Percentiles rank a stretch among this genome's conserved stretches.
These are phyloP conservation scores for Ceratocystis alfenasii DNA, from an alignment of 2,329 filamentous ascomycete species.

Conservation along the genomic window DNA sequence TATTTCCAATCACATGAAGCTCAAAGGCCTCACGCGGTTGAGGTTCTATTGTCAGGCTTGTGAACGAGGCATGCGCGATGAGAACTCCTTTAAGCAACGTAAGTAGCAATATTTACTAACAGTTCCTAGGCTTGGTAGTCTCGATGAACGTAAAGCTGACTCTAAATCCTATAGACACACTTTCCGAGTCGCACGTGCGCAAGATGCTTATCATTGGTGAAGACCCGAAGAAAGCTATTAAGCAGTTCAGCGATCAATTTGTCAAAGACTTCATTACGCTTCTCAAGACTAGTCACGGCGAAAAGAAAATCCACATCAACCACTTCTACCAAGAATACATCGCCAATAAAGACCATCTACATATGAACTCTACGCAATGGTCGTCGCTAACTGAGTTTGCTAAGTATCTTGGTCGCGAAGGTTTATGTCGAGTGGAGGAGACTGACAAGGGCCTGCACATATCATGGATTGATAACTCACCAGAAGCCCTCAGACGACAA, in stretches of 20 bases:
- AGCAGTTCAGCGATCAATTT: constrained; percentile 73
- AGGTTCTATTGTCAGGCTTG: constrained; percentile 88
- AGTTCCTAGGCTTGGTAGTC: background rate
- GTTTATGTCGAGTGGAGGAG: constrained; percentile 82
- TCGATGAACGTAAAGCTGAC: background rate
- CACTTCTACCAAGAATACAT: constrained; percentile 95
- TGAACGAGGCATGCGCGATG: constrained; percentile 33
- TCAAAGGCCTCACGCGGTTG: constrained; percentile 63
- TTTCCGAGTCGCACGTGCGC: constrained; percentile 77
- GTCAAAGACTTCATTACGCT: constrained; percentile 64
- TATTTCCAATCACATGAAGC: constrained; percentile 82
- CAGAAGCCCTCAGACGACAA: constrained; percentile 66
- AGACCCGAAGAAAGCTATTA: constrained; percentile 71
- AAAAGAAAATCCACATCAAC: constrained; percentile 81
- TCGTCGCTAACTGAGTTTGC: constrained; percentile 78
- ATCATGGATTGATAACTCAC: constrained; percentile 82
- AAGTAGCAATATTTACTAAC: background rate
- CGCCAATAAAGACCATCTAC: constrained; percentile 71
- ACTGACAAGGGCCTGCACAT: constrained; percentile 75
- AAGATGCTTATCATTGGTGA: constrained; percentile 80
- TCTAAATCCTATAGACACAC: constrained; percentile 59
- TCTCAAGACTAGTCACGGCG: constrained; percentile 72
- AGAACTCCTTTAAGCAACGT: constrained; percentile 24
- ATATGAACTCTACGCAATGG: constrained; percentile 93
- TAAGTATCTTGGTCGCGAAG: constrained; percentile 73